Base-by-base conservation (phyloP, 768 basidiomycete genomes). In the Megacollybia marginata region DNA sequence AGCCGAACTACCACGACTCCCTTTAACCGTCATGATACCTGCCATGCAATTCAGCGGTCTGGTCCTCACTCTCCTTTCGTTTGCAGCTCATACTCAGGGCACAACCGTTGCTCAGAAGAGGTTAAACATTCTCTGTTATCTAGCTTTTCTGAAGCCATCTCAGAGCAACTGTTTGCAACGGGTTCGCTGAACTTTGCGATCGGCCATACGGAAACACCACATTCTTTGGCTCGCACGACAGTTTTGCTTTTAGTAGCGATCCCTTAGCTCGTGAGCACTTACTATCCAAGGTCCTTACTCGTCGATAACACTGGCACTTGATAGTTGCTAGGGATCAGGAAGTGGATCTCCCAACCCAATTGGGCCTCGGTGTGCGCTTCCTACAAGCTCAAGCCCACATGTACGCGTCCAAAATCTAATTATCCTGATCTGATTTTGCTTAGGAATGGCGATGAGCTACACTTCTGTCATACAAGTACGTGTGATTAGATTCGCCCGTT, bases 391-490 rank as follows among this genome's bases (percentile, higher is more conserved):
- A 85, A 60, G 62, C 78, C 1, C 80, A 76, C 57, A 47, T 72
- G 69, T 73, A 46, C 31, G 67, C 23, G 23, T 28, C 23, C 23
- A 2, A 28, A 28, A 6, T 28, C 23, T 6, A 2, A 28, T 52
- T 10, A 19, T 44, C 18, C 5, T 23, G 15, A 44, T 15, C 38
- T 40, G 15, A 15, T 40, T 12, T 32, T 49, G 9, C 12, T 15
- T 34, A 68, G 65, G 44, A 63, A 69, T 34, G 62, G 73, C 47
- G 72, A 69, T 5, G 70, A 67, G 2, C 64, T 86, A 8, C 79
- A 79, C 55, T 82, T 86, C 55, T 88, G 85, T 59, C 85, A 86
- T 60, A 80, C 82, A 2, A 78, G 73, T 80, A 57, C 56, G 77
- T 67, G 12, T 42, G 36, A 10, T 36, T 38, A 42, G 5, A 18